A percentile compares a stretch with the other conserved stretches of the same genome.
These are phyloP conservation scores for Scenedesmus sp. DNA, from an alignment of 163 green algal genomes.

Conservation along the genomic window DNA sequence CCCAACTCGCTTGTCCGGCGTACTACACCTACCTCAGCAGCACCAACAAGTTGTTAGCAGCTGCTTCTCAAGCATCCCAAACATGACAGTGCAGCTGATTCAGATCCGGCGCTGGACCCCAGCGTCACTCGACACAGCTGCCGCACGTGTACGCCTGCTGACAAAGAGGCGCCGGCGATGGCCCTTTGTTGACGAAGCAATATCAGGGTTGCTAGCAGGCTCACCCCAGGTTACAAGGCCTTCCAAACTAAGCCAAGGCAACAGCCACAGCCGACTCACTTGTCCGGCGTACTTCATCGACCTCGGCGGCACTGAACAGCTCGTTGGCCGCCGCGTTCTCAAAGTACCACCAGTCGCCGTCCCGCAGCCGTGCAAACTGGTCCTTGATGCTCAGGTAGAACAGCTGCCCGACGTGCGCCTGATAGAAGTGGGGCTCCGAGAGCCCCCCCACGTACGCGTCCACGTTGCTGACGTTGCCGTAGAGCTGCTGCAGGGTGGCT, in stretches of 20 bases:
- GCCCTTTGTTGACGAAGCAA: too few relatives aligned
- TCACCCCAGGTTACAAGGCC: too few relatives aligned
- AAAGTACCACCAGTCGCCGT: conserved; percentile 35
- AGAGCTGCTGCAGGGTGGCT: conserved; percentile 40
- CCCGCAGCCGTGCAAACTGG: conserved; percentile 46
- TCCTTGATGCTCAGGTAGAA: conserved; percentile 51
- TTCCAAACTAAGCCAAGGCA: too few relatives aligned
- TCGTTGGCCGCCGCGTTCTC: conserved; percentile 14
- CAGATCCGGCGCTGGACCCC: too few relatives aligned
- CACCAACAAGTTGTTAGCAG: neutral
- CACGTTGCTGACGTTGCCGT: conserved; percentile 44
- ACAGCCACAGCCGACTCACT: neutral
- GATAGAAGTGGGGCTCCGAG: conserved; percentile 31
- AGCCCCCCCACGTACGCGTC: conserved; percentile 55
- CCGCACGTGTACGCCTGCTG: too few relatives aligned
- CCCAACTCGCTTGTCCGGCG: neutral
- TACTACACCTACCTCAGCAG: neutral
- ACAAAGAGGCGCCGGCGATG: too few relatives aligned
- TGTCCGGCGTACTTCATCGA: conserved; percentile 22
- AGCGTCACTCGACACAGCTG: too few relatives aligned
- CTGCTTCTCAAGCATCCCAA: too few relatives aligned
- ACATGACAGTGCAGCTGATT: too few relatives aligned
- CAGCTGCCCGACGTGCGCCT: conserved; percentile 44
- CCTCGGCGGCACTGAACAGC: conserved; percentile 27
- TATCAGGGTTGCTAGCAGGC: too few relatives aligned